Percentiles rank a stretch among this genome's conserved stretches.
These are phyloP conservation scores for Sutorius eximius DNA, from an alignment of 1,284 basidiomycete genomes.

Conservation along the genomic window DNA sequence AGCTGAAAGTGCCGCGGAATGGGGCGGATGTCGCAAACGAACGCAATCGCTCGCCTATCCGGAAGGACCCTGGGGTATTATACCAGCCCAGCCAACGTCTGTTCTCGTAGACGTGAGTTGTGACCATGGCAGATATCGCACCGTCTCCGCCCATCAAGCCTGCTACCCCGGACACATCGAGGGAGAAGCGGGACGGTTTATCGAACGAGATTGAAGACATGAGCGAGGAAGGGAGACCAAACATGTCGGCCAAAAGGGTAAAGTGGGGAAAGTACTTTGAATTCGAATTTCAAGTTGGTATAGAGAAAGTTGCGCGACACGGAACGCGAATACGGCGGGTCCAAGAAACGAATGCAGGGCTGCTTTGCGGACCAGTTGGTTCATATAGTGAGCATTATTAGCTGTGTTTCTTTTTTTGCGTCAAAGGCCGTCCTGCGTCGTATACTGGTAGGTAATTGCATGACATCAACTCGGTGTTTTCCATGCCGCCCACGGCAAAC, in stretches of 20 bases:
- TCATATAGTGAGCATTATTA: neutral
- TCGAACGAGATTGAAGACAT: neutral
- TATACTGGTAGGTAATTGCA: too few relatives aligned
- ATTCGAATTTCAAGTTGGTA: neutral
- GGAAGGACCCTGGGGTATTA: slow-evolving; percentile 27
- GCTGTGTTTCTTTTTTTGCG: too few relatives aligned
- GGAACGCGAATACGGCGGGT: neutral
- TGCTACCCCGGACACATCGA: slow-evolving; percentile 18
- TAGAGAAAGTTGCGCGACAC: neutral
- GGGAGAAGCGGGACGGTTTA: slow-evolving; percentile 1
- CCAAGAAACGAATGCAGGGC: neutral
- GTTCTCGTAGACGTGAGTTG: slow-evolving; percentile 22
- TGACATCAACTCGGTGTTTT: too few relatives aligned
- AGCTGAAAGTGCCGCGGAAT: neutral
- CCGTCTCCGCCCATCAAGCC: slow-evolving; percentile 28
- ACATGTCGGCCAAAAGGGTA: neutral
- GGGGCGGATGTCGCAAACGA: slow-evolving; percentile 14
- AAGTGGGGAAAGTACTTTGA: neutral
- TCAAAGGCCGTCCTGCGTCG: too few relatives aligned
- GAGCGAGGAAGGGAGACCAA: neutral
- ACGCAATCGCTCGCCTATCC: slow-evolving; percentile 19
- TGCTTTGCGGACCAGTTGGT: neutral
- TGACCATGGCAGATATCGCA: slow-evolving; percentile 26
- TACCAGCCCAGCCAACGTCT: slow-evolving; percentile 32
- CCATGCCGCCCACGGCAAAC: too few relatives aligned